phyloP scores from a whole-genome alignment of 2,329 filamentous ascomycete genomes.

The Trichoderma sp. region DNA sequence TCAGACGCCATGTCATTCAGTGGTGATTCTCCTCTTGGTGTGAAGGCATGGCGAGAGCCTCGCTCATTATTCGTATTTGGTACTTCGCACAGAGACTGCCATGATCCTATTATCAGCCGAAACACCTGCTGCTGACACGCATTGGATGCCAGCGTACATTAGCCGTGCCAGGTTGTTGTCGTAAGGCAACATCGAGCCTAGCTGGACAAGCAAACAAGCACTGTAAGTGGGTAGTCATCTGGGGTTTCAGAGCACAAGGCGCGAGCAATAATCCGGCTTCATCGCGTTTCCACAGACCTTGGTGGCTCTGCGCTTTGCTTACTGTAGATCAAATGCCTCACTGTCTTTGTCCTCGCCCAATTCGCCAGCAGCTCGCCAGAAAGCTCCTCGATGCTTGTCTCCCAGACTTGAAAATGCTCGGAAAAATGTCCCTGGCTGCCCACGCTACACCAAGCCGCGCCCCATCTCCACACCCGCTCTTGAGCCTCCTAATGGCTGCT shows the following conservation, averaged over 20 bases:
- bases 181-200: too few species aligned
- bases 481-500: constrained; percentile 10
- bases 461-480: constrained; percentile 20
- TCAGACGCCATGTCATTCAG: constrained; percentile 1
- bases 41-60: background rate
- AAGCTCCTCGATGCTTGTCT: background rate
- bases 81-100: background rate
- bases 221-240: too few species aligned
- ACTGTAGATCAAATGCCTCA: background rate
- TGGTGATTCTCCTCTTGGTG: background rate
- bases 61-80: background rate
- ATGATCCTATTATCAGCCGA: constrained; percentile 14
- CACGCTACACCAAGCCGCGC: constrained; percentile 11
- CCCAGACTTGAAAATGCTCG: background rate
- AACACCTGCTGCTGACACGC: constrained; percentile 15
- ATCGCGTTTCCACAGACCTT: background rate
- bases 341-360: background rate
- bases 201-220: too few species aligned
- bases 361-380: background rate
- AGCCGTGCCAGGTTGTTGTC: background rate
- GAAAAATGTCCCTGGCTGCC: constrained; percentile 11
- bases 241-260: background rate
- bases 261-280: background rate
- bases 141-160: background rate
- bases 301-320: background rate